Conservation (phyloP, 306 rosid species). For the Lupinus albus region DNA sequence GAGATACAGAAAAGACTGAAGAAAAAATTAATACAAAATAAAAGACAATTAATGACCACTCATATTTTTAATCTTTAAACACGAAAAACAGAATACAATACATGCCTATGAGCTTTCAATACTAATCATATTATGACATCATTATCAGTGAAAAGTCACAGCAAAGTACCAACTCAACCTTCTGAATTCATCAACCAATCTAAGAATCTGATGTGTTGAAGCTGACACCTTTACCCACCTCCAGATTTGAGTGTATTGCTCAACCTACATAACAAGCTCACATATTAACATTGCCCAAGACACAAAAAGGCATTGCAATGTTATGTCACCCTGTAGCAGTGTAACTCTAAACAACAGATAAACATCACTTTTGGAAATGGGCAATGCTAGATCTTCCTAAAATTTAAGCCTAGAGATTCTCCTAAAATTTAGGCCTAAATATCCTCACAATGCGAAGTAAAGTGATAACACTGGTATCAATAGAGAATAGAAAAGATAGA, state of each 20-base stretch:
- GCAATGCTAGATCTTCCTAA: too few relatives aligned
- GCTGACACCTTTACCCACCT: constrained; percentile 59
- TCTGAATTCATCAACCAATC: constrained; percentile 36
- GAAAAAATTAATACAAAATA: constrained; percentile 8
- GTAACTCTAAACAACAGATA: constrained; percentile 29
- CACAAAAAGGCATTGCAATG: constrained; percentile 9
- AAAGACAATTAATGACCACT: constrained; percentile 13
- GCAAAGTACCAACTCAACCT: constrained; percentile 42
- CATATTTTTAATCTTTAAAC: constrained; percentile 22
- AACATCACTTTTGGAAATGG: constrained; percentile 1
- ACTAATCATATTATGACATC: constrained; percentile 45
- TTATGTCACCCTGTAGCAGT: constrained; percentile 16
- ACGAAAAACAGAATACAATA: constrained; percentile 34
- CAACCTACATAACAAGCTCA: constrained; percentile 67
- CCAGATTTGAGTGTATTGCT: constrained; percentile 95
- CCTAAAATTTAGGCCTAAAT: too few relatives aligned
- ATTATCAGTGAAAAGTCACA: constrained; percentile 40
- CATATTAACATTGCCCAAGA: constrained; percentile 27
- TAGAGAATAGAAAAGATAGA: too few relatives aligned
- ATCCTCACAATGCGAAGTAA: too few relatives aligned
- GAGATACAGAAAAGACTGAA: neutral
- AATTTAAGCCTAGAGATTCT: too few relatives aligned
- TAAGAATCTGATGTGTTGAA: constrained; percentile 43
- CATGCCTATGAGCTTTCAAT: constrained; percentile 26
- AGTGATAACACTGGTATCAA: too few relatives aligned